Base-by-base conservation (phyloP, 495 filamentous ascomycete species). In the Cercophora samala region DNA sequence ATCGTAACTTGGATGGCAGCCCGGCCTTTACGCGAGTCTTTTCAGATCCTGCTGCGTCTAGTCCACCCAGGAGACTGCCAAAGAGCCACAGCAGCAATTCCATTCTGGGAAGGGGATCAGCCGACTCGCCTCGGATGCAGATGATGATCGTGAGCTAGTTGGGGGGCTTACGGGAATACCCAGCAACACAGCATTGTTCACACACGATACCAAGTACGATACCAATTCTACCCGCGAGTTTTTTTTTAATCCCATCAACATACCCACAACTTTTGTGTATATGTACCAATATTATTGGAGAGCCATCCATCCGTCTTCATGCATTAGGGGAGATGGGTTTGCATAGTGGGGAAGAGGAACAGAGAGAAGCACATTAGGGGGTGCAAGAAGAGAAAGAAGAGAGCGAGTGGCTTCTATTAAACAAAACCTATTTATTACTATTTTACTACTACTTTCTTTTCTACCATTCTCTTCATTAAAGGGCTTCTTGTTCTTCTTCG, bases 11-110 rank as follows among this genome's bases (percentile, higher is more conserved):
- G 18, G 81, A 85, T 66, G 84, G 85, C 1, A 87, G 85, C 68
- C 86, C 86, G 23, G 86, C 86, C 5, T 88, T 89, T 68, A 88
- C 84, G 23, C 79, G 84, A 53, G 86, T 89, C 65, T 90, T 90
- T 69, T 81, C 82, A n/a, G 84, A 86, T 46, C 85, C 85, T 15
- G 69, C 67, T 32, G 59, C 74, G 21, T 80, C 77, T 62, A 79
- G 80, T 73, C 77, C 79, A 52, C 77, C 80, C 58, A 75, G 81
- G 71, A 76, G 79, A 63, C 66, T 82, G 23, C 80, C 80, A 51
- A 77, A 82, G 69, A 84, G 80, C 69, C 80, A 81, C 56, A 84
- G 83, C 72, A 82, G 75, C 64, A 81, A 83, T 69, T 78, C 84
- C 21, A 77, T 82, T 24, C 70, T 85, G 26, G 81, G 79, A 70